A percentile compares a stretch with the other conserved stretches of the same genome.
phyloP scores from a whole-genome alignment of 1,284 basidiomycete genomes.

The Cutaneotrichosporon sp. region DNA sequence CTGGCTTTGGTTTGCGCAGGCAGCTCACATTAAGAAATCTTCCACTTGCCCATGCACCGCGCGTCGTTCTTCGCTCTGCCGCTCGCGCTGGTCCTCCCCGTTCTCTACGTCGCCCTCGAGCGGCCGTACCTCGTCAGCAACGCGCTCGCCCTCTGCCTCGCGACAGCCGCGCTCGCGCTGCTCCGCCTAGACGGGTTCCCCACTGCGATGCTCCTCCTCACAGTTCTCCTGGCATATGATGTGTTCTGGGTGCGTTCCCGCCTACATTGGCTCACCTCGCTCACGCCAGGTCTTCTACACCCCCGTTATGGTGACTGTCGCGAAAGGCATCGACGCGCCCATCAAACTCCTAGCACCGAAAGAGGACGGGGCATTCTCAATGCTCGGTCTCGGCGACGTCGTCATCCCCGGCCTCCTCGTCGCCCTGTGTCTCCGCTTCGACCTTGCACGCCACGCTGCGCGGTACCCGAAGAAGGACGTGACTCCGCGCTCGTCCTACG shows the following conservation, averaged over 20 bases:
- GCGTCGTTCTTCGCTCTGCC: slow-evolving; percentile 61
- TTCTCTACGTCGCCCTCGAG: slow-evolving; percentile 60
- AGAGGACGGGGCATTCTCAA: slow-evolving; percentile 47
- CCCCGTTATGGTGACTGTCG: slow-evolving; percentile 76
- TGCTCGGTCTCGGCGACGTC: slow-evolving; percentile 81
- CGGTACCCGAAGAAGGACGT: slow-evolving; percentile 26
- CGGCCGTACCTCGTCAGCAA: slow-evolving; percentile 73
- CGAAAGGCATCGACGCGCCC: slow-evolving; percentile 85
- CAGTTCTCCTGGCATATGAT: slow-evolving; percentile 80
- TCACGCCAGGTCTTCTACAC: slow-evolving; percentile 42
- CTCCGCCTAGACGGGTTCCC: slow-evolving; percentile 85
- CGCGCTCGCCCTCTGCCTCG: slow-evolving; percentile 69
- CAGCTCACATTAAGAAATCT: slow-evolving; percentile 34
- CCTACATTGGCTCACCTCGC: slow-evolving; percentile 34
- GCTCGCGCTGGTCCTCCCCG: slow-evolving; percentile 61
- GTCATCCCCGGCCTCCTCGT: slow-evolving; percentile 72
- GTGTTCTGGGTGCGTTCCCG: slow-evolving; percentile 58
- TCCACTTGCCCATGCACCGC: slow-evolving; percentile 44
- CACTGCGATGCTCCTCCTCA: slow-evolving; percentile 78
- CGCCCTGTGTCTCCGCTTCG: slow-evolving; percentile 82
- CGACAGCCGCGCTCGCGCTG: slow-evolving; percentile 72
- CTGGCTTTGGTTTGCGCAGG: no score
- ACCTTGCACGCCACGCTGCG: slow-evolving; percentile 54
- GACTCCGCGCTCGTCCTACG: slow-evolving; percentile 49
- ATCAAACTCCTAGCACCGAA: slow-evolving; percentile 88